These are phyloP conservation scores for Podospora pseudoanserina DNA, from an alignment of 495 filamentous ascomycete species.

Conservation along the genomic window DNA sequence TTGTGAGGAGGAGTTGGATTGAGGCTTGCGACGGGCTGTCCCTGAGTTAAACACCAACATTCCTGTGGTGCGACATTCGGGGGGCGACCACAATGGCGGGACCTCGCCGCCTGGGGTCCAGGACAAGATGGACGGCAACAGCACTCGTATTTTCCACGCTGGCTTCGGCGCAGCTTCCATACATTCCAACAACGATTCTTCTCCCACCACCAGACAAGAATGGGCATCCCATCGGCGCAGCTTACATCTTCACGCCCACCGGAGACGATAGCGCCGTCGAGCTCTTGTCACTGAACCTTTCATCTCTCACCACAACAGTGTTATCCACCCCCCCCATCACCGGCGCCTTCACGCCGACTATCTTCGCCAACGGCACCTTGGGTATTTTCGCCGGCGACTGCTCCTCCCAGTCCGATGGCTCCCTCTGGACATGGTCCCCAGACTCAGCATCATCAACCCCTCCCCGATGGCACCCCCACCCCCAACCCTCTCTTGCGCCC, in stretches of 20 bases:
- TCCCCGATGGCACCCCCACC: constrained; percentile 26
- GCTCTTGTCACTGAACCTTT: constrained; percentile 53
- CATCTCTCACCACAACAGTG: constrained; percentile 28
- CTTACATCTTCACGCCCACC: constrained; percentile 57
- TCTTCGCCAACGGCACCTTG: constrained; percentile 63
- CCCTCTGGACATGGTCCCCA: constrained; percentile 38
- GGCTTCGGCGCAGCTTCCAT: constrained; percentile 53
- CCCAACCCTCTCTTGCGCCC: constrained; percentile 34
- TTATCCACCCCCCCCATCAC: constrained; percentile 18
- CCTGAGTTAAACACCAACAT: neutral
- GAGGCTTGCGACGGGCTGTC: neutral
- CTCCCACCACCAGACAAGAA: constrained; percentile 34
- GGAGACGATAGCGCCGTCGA: constrained; percentile 37
- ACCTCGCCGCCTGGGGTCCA: neutral
- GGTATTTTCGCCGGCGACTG: constrained; percentile 70
- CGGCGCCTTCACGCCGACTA: constrained; percentile 58
- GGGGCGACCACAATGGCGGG: neutral
- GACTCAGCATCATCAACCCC: constrained; percentile 13
- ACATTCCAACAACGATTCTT: constrained; percentile 68
- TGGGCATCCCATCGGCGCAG: constrained; percentile 15
- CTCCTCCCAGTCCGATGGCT: constrained; percentile 31
- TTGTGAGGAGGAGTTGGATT: neutral
- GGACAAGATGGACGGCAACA: neutral
- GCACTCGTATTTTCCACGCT: neutral
- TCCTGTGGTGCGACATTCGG: neutral